These are phyloP conservation scores for Pythium aquatile DNA, from an alignment of 352 stramenopile genomes.

Conservation along the genomic window DNA sequence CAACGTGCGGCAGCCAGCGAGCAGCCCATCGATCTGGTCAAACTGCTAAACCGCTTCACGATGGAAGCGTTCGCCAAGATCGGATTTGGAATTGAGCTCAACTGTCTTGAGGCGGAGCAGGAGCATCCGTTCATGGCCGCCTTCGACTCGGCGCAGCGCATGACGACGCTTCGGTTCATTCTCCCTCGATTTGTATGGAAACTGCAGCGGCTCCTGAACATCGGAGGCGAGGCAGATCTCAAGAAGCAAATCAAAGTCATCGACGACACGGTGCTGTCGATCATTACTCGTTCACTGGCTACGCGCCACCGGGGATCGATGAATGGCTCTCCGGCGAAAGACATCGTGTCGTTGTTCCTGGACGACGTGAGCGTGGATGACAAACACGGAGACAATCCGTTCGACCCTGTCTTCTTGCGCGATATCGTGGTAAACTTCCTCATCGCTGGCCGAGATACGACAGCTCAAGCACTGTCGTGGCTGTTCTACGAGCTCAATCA, in stretches of 20 bases:
- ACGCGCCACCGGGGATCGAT: neutral
- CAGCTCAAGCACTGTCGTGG: conserved; percentile 46
- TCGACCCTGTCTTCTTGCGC: conserved; percentile 33
- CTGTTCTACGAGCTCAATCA: conserved; percentile 43
- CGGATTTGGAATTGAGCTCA: conserved; percentile 27
- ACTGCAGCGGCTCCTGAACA: conserved; percentile 11
- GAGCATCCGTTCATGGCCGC: conserved; percentile 26
- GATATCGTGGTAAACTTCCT: conserved; percentile 60
- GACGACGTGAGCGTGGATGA: conserved; percentile 20
- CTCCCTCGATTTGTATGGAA: conserved; percentile 51
- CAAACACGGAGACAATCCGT: conserved; percentile 6
- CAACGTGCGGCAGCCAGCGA: neutral
- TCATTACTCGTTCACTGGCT: conserved; percentile 38
- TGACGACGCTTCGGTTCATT: conserved; percentile 17
- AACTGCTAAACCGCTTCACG: conserved; percentile 26
- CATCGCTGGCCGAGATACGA: conserved; percentile 55
- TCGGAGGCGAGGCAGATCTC: conserved; percentile 20
- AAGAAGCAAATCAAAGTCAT: conserved; percentile 25
- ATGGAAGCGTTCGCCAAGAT: conserved; percentile 32
- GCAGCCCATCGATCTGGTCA: conserved; percentile 21
- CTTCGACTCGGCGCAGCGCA: conserved; percentile 22
- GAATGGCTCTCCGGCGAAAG: neutral
- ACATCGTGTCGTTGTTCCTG: conserved; percentile 27
- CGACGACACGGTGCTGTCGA: conserved; percentile 32
- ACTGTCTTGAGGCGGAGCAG: conserved; percentile 7